A percentile compares a stretch with the other conserved stretches of the same genome.
Conservation (phyloP, 345 rosid genomes). For the Hibiscus trionum region DNA sequence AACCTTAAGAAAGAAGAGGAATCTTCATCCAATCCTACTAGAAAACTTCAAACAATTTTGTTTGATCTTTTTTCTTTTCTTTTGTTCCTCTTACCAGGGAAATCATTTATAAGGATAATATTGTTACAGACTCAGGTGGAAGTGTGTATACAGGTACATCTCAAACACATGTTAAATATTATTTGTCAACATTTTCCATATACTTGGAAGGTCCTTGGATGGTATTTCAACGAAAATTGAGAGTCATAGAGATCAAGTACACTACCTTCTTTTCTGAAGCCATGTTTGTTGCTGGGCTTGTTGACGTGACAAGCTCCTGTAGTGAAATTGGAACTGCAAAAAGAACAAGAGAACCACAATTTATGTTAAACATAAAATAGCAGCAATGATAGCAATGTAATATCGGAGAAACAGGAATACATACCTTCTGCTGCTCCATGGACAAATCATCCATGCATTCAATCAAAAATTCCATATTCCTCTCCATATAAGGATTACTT, state of each 20-base stretch:
- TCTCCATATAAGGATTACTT: conserved; percentile 71
- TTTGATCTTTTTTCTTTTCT: not conserved
- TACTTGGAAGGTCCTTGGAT: not conserved
- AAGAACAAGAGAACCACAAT: conserved; percentile 3
- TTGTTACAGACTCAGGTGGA: not conserved
- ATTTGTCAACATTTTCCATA: not conserved
- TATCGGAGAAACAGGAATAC: conserved; percentile 7
- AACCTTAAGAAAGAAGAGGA: not conserved
- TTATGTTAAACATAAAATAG: not conserved
- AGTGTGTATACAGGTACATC: not conserved
- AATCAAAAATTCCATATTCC: conserved; percentile 88
- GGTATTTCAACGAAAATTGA: not conserved
- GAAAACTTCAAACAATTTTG: conserved; percentile 2
- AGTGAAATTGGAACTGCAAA: conserved; percentile 75
- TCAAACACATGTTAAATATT: not conserved
- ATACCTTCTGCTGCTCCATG: conserved; percentile 86
- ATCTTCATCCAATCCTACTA: not conserved
- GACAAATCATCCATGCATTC: conserved; percentile 98
- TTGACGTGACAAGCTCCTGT: conserved; percentile 82
- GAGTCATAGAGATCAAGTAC: not conserved
- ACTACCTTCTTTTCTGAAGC: conserved; percentile 96
- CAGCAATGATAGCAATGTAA: not conserved
- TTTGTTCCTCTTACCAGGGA: not conserved
- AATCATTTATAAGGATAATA: not conserved
- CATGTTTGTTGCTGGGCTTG: conserved; percentile 98